phyloP scores from a whole-genome alignment of 805 yeast genomes.

The Cyberlindnera mrakii region DNA sequence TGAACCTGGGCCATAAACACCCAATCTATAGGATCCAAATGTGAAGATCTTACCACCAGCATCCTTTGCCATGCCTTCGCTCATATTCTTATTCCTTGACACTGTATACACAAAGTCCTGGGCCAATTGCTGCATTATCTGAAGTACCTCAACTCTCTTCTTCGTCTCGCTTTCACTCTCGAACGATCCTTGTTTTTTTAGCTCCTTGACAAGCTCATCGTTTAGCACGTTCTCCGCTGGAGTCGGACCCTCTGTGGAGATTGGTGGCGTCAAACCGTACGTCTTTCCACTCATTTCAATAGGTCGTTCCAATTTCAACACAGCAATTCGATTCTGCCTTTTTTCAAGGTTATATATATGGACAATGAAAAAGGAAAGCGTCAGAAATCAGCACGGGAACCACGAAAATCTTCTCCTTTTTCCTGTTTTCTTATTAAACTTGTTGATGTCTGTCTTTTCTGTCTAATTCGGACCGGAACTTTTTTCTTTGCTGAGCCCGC shows the following conservation, averaged over 20 bases:
- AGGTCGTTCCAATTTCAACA: too few species aligned
- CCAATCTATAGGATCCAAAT: conserved; percentile 88
- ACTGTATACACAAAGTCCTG: conserved; percentile 81
- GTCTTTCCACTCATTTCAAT: conserved; percentile 8
- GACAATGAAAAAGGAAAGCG: too few species aligned
- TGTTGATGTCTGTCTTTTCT: not conserved
- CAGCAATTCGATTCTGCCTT: too few species aligned
- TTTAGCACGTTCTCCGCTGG: conserved; percentile 72
- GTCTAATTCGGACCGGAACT: too few species aligned
- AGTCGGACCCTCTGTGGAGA: conserved; percentile 80
- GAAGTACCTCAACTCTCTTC: conserved; percentile 71
- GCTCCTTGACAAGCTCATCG: conserved; percentile 68
- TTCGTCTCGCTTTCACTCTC: conserved; percentile 82
- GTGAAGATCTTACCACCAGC: conserved; percentile 98
- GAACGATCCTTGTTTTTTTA: conserved; percentile 80
- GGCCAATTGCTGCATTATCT: conserved; percentile 63
- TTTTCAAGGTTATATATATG: too few species aligned
- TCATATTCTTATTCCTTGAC: conserved; percentile 79
- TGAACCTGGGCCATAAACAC: conserved; percentile 97
- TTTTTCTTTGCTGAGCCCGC: not conserved
- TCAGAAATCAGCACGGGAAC: too few species aligned
- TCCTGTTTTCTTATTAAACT: not conserved
- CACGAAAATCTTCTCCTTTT: too few species aligned
- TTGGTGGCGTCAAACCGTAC: conserved; percentile 44
- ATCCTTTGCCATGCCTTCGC: conserved; percentile 95